Evolutionary conservation across 805 yeast species (phyloP).

Genomic region (Wickerhamomyces alni): DNA sequence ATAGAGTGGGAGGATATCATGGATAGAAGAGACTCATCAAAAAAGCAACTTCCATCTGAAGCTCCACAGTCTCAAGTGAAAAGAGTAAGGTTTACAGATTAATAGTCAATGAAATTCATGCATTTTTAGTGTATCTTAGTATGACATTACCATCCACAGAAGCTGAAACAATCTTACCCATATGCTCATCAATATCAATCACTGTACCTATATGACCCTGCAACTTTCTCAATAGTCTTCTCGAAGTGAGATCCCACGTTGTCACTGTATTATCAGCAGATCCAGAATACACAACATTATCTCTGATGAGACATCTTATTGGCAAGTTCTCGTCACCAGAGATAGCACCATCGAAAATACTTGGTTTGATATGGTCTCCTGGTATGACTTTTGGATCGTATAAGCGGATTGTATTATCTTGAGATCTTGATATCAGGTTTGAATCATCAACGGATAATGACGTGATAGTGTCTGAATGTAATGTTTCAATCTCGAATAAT

Average conservation of each 20-base stretch:
- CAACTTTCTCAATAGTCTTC: constrained; percentile 40
- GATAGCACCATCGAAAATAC: constrained; percentile 51
- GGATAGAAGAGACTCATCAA: too few species aligned
- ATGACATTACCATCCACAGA: constrained; percentile 54
- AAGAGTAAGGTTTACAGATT: neutral
- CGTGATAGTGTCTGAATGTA: constrained; percentile 49
- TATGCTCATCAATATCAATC: constrained; percentile 50
- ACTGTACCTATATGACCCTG: constrained; percentile 61
- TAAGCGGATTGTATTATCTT: constrained; percentile 51
- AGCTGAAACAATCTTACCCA: constrained; percentile 37
- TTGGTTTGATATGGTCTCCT: constrained; percentile 36
- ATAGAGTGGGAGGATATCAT: too few species aligned
- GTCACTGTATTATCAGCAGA: constrained; percentile 54
- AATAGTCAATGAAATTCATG: too few species aligned
- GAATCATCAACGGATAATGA: constrained; percentile 47
- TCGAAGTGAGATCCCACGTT: constrained; percentile 53
- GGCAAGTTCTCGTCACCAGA: constrained; percentile 46
- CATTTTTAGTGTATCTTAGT: constrained; percentile 28
- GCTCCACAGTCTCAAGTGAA: too few species aligned
- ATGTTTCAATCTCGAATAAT: constrained; percentile 38
- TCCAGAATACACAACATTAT: constrained; percentile 47
- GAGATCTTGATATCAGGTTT: constrained; percentile 41
- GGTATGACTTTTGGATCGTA: constrained; percentile 41
- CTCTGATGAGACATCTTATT: constrained; percentile 40
- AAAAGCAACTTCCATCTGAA: too few species aligned